Evolutionary conservation across 495 filamentous ascomycete genomes (phyloP), one percentile per base, ranked within the genome.

Genomic region (Neurospora sp.): DNA sequence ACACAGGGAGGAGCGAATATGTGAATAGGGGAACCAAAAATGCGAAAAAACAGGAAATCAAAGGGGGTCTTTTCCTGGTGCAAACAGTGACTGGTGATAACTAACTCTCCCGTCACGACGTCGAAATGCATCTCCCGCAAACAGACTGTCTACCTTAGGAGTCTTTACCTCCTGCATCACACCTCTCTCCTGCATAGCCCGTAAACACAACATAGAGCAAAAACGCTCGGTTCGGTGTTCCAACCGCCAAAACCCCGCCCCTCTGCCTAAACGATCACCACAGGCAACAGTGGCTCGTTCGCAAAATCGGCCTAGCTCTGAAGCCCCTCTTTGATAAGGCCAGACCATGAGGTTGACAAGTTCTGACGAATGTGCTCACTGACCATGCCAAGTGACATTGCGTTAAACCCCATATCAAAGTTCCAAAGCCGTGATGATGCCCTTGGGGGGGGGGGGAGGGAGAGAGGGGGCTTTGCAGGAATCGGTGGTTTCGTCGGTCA

Each of bases 221-320:
- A 59, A 59, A 31, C 22, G 10, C 48, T 59, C 48, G 48, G 45
- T 59, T 27, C 48, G 20, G 20, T 59, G 48, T 14, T 59, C 20
- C 48, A 27, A 27, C 48, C 9, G 48, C 48, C 10, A 20, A 53
- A 53, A 20, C 45, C 44, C 18, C 22, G 20, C 22, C 48, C 10
- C 48, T 27, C 22, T 59, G 48, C 48, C 20, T 14, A 22, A 59
- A 59, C 48, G 20, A 22, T 22, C 20, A 71, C 65, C 40, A 68
- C 40, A 73, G 48, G 68, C 68, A 37, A 75, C 22, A 39, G 73
- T 22, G 69, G 4, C 48, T 14, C 16, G 20, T 38, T 73, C 41
- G 74, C 59, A 16, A 45, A 42, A 45, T 72, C 72, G 70, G 69
- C 71, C 59, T 75, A 68, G 69, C 61, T 75, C 44, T 41, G 68